Evolutionary conservation across 2,329 filamentous ascomycete genomes (phyloP), one percentile per base, ranked within the genome.

Genomic region (Colletotrichum echinochloae): DNA sequence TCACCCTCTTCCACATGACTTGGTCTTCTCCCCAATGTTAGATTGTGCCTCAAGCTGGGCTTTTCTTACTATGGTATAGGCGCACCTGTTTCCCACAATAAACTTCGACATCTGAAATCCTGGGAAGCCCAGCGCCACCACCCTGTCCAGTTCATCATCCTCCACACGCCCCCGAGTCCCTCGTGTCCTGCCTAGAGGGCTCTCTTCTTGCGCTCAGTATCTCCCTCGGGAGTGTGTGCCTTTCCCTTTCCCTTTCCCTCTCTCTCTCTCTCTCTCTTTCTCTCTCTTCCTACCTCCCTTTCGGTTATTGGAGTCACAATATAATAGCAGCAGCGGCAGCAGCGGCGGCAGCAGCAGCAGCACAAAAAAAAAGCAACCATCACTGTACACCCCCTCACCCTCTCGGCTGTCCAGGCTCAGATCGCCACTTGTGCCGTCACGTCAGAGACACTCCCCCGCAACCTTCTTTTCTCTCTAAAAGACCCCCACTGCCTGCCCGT

Each of bases 391-490:
- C 26, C 26, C 33, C 2, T 23, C 35, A 16, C 35, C 59, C 16
- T 18, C 23, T 12, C 52, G 30, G 60, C 7, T 41, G 33, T 30
- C 46, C 60, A 41, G 66, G 66, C 67, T 70, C 57, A 67, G 67
- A 70, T 70, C 67, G 67, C 67, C 67, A 70, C 67, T 61, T 61
- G 56, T 70, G 56, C 67, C 57, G 67, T 70, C 67, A 67, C 67
- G 64, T 70, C 67, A 70, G 67, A 70, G 66, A 16, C 60, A n/a
- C n/a, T n/a, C 56, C 67, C 63, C 64, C 67, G 64, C 67, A 70
- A 67, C 67, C 67, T 70, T 70, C 67, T 70, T 70, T 70, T 46
- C 67, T 62, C 67, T 48, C 64, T 67, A 62, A 70, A 67, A 67
- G 64, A 59, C 67, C 64, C 67, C 68, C 65, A 71, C 64, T 68